Percentiles rank a stretch among this genome's conserved stretches.
Conservation (phyloP, 2,329 filamentous ascomycete genomes). For the Fusarium tjaetaba region DNA sequence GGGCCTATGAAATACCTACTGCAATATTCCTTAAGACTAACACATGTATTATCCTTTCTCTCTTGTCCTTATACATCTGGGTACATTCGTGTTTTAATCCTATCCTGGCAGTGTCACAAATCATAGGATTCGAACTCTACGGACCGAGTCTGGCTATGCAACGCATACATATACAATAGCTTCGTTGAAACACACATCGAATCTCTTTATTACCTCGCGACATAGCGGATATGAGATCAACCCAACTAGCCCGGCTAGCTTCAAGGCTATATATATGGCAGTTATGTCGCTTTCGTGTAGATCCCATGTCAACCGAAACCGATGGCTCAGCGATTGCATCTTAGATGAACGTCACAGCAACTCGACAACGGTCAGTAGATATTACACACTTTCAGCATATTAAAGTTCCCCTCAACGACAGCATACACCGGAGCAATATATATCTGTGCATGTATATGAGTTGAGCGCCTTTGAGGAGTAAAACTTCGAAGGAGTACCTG, state of each 20-base stretch:
- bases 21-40: not conserved
- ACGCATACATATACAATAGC: not conserved
- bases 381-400: not conserved
- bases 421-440: not conserved
- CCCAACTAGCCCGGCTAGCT: accelerated
- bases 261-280: not conserved
- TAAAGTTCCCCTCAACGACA: no score
- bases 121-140: no score
- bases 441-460: not conserved
- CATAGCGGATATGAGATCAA: no score
- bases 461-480: not conserved
- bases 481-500: not conserved
- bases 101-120: accelerated
- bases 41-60: no score
- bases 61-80: no score
- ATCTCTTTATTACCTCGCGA: no score
- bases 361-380: not conserved
- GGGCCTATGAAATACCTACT: no score
- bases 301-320: not conserved
- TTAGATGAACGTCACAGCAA: not conserved
- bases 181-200: no score
- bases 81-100: accelerated
- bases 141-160: accelerated
- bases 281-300: not conserved
- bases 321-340: not conserved